Conservation (phyloP, 2,329 filamentous ascomycete species). For the Paracorniculantispora psalliotae region DNA sequence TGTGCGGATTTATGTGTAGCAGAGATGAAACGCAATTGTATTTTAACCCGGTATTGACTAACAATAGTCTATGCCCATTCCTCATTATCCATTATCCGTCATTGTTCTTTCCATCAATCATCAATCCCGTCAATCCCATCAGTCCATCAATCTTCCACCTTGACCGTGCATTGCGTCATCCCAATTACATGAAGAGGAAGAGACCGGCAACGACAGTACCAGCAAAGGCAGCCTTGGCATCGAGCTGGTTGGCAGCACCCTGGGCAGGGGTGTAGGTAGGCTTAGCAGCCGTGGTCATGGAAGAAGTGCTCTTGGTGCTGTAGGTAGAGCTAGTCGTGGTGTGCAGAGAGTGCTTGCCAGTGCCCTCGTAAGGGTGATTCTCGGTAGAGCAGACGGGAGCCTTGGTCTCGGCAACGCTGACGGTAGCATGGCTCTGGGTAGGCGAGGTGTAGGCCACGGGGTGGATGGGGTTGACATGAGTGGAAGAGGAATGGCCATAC, state of each 20-base stretch:
- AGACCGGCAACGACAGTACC: background rate
- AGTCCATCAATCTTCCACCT: background rate
- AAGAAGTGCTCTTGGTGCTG: background rate
- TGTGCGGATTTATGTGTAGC: background rate
- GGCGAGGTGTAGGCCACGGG: background rate
- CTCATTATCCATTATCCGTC: background rate
- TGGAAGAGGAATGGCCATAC: background rate
- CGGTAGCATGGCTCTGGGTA: background rate
- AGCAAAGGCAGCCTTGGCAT: background rate
- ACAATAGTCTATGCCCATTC: background rate
- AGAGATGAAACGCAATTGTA: slow-evolving; percentile 4
- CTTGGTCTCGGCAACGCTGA: background rate
- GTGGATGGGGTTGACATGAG: background rate
- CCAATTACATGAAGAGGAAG: background rate
- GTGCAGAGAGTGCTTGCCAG: background rate
- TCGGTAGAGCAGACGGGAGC: background rate
- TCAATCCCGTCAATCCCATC: background rate
- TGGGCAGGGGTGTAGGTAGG: background rate
- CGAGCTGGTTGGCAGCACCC: background rate
- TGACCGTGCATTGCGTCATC: background rate
- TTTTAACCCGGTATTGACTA: slow-evolving; percentile 5
- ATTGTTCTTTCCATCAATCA: background rate
- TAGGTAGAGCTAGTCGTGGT: background rate
- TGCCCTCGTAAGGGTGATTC: background rate
- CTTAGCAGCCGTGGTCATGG: background rate